Evolutionary conservation across 192 early-diverging fungal species (phyloP), one percentile per base, ranked within the genome.

Genomic region (Tieghemiomyces parasiticus): DNA sequence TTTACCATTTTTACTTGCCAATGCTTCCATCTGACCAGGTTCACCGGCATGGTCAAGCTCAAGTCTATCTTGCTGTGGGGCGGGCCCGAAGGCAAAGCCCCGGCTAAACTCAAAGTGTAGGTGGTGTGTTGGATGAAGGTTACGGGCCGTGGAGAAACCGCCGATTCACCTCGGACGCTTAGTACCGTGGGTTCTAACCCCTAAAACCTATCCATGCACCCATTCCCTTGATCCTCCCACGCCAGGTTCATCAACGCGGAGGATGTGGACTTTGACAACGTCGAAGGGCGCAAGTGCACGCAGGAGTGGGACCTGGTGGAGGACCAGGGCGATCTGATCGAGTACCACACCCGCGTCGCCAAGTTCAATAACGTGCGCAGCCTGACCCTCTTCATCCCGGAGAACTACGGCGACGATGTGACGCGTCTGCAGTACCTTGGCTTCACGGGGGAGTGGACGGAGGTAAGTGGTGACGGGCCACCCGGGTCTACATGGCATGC

Each of bases 171-270:
- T n/a, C n/a, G n/a, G n/a, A n/a, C n/a, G n/a, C n/a, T n/a, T n/a
- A n/a, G n/a, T n/a, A n/a, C n/a, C n/a, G n/a, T n/a, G n/a, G n/a
- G n/a, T n/a, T n/a, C n/a, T n/a, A n/a, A n/a, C n/a, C n/a, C n/a
- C n/a, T n/a, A n/a, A n/a, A n/a, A n/a, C n/a, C n/a, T n/a, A n/a
- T n/a, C n/a, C n/a, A n/a, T n/a, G n/a, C n/a, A n/a, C n/a, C n/a
- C n/a, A n/a, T n/a, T n/a, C n/a, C n/a, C n/a, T n/a, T n/a, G n/a
- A n/a, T n/a, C n/a, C n/a, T n/a, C n/a, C n/a, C n/a, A n/a, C n/a
- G n/a, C n/a, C n/a, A 89, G 87, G 24, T 92, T 86, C 66, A 81
- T 90, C 56, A 98, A 98, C 75, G 68, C 78, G 16, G 90, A 91
- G 20, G 84, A 89, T 64, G 60, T 99, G 58, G 93, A 99, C 70